Evolutionary conservation across 805 yeast species (phyloP).

Genomic region (Lachancea fermentati): DNA sequence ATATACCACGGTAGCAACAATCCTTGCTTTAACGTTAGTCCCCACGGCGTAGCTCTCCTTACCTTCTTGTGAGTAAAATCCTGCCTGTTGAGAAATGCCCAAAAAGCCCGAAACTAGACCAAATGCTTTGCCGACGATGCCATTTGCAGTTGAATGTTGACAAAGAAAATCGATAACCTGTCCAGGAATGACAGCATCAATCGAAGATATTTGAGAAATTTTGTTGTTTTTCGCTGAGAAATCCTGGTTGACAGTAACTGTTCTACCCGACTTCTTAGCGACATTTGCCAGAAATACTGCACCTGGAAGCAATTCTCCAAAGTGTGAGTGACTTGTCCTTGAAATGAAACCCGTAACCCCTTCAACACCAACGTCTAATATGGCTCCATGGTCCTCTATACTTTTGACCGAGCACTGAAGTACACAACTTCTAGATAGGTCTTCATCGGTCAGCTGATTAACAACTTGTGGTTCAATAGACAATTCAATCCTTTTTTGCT

Average conservation of each 20-base stretch:
- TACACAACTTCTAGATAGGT: constrained; percentile 51
- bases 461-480: constrained; percentile 69
- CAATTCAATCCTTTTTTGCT: constrained; percentile 60
- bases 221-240: constrained; percentile 42
- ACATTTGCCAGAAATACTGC: constrained; percentile 62
- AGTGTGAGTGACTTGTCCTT: constrained; percentile 51
- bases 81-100: constrained; percentile 58
- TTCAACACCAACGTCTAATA: constrained; percentile 61
- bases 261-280: constrained; percentile 39
- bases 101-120: constrained; percentile 73
- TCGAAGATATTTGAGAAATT: constrained; percentile 54
- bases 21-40: constrained; percentile 60
- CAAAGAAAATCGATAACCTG: constrained; percentile 68
- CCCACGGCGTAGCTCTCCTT: constrained; percentile 67
- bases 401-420: constrained; percentile 75
- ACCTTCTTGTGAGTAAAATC: constrained; percentile 40
- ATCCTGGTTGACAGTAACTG: constrained; percentile 48
- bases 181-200: constrained; percentile 86
- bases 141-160: constrained; percentile 51
- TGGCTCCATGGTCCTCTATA: constrained; percentile 88
- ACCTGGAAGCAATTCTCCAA: constrained; percentile 47
- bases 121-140: constrained; percentile 64
- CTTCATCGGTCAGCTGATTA: constrained; percentile 63
- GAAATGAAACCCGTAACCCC: constrained; percentile 67
- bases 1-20: constrained; percentile 53